Conservation (phyloP, 2,329 filamentous ascomycete species). For the Aspergillus tubingensis region DNA sequence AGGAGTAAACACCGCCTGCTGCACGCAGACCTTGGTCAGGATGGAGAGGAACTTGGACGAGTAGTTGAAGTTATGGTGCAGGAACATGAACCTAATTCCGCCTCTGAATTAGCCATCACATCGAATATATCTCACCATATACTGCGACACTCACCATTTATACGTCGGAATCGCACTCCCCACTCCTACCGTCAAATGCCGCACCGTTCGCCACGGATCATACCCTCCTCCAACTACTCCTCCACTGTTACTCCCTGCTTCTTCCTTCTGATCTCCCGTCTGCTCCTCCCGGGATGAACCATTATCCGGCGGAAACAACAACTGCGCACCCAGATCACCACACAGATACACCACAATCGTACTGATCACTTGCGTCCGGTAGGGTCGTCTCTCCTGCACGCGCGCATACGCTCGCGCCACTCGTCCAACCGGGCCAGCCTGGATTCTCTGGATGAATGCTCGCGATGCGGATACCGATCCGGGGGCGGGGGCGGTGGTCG, state of each 20-base stretch:
- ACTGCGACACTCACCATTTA: conserved; percentile 63
- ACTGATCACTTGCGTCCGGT: conserved; percentile 75
- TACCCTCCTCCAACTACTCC: conserved; percentile 54
- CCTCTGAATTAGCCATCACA: background rate
- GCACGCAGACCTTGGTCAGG: conserved; percentile 73
- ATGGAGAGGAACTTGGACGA: conserved; percentile 70
- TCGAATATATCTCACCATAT: too few species aligned
- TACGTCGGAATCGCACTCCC: conserved; percentile 75
- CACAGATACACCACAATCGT: conserved; percentile 76
- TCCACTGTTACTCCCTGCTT: conserved; percentile 27
- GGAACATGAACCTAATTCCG: conserved; percentile 68
- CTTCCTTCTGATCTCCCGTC: conserved; percentile 44
- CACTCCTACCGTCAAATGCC: conserved; percentile 74
- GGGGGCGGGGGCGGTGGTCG: conserved; percentile 15
- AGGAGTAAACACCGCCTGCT: conserved; percentile 79
- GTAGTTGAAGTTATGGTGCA: conserved; percentile 83
- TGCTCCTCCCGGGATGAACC: conserved; percentile 19
- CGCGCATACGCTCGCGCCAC: conserved; percentile 60
- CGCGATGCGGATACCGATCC: conserved; percentile 22
- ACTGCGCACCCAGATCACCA: conserved; percentile 77
- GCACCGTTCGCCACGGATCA: conserved; percentile 66
- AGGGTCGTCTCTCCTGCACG: conserved; percentile 70
- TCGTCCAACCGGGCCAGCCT: conserved; percentile 35
- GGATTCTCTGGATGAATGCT: conserved; percentile 34
- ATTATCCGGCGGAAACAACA: conserved; percentile 53